Evolutionary conservation across 345 rosid genomes (phyloP).

Genomic region (Salix caprea): DNA sequence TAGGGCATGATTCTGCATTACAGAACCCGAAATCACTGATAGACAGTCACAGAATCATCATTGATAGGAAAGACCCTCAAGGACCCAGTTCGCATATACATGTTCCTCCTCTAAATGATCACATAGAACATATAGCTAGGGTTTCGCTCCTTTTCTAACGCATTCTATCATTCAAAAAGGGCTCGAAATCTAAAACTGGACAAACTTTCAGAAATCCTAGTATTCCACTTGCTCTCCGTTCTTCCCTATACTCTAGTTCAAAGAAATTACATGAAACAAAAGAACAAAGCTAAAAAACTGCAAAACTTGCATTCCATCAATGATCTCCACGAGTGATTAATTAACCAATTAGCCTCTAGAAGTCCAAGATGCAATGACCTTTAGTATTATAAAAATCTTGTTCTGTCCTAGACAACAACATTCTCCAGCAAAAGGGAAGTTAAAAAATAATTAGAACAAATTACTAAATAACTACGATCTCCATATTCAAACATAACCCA

Average conservation of each 20-base stretch:
- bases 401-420: background rate
- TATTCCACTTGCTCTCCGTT: background rate
- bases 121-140: background rate
- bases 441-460: background rate
- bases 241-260: background rate
- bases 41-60: background rate
- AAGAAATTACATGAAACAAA: background rate
- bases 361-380: background rate
- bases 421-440: background rate
- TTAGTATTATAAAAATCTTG: background rate
- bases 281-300: background rate
- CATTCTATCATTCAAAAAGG: background rate
- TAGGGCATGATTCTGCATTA: background rate
- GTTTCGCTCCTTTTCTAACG: background rate
- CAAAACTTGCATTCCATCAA: background rate
- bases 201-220: background rate
- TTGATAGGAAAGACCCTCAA: background rate
- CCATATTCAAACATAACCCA: background rate
- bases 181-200: background rate
- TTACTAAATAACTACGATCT: background rate
- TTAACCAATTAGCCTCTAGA: background rate
- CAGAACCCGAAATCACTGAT: background rate
- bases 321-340: background rate
- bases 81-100: too few relatives aligned
- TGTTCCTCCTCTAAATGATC: background rate